These are phyloP conservation scores for Neurospora cerealis DNA, from an alignment of 495 filamentous ascomycete genomes.

Conservation along the genomic window DNA sequence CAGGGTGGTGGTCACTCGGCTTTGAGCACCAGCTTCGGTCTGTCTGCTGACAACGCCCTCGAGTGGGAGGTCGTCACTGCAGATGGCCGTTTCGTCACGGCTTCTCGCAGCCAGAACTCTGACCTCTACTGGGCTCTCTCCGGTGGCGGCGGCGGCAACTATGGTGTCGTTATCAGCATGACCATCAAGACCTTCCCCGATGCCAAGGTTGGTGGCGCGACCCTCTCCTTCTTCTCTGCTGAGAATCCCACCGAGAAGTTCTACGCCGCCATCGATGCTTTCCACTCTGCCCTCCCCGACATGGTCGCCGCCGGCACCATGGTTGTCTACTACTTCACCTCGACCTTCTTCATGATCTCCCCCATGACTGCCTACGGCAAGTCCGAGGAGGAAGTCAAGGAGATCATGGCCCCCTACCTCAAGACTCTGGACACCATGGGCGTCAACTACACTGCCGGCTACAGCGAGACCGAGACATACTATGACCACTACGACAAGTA, in stretches of 20 bases:
- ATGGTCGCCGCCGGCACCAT: constrained; percentile 19
- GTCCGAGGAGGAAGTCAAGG: constrained; percentile 21
- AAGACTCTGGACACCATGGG: constrained; percentile 21
- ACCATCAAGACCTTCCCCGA: constrained; percentile 35
- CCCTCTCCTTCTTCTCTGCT: constrained; percentile 19
- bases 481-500: constrained; percentile 36
- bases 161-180: constrained; percentile 34
- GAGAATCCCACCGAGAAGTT: constrained; percentile 31
- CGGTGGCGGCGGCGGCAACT: constrained; percentile 46
- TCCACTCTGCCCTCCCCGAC: constrained; percentile 15
- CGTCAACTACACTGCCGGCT: constrained; percentile 15
- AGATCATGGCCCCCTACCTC: constrained; percentile 25
- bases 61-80: constrained; percentile 50
- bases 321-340: constrained; percentile 40
- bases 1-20: constrained; percentile 54
- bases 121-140: constrained; percentile 55
- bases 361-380: constrained; percentile 31
- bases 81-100: constrained; percentile 33
- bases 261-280: constrained; percentile 25
- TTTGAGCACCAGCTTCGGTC: constrained; percentile 44
- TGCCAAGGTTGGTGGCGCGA: constrained; percentile 18
- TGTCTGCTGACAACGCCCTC: constrained; percentile 51
- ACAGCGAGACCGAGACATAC: constrained; percentile 30
- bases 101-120: constrained; percentile 35
- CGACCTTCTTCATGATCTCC: constrained; percentile 35